Evolutionary conservation across 1,139 yeast genomes (phyloP).

Genomic region (Taiozyma onychis): DNA sequence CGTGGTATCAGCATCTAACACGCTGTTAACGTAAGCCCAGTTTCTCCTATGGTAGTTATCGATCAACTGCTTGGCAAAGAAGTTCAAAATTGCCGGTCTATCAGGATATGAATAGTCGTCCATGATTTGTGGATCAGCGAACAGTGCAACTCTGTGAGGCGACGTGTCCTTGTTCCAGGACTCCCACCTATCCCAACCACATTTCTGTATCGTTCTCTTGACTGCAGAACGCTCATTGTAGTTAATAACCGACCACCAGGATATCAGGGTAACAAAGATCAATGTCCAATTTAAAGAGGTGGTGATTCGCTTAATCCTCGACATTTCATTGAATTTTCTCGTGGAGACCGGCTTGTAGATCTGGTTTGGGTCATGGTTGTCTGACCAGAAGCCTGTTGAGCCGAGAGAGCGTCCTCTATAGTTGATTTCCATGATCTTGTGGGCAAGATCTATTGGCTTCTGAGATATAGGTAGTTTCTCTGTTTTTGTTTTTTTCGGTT

Average conservation of each 20-base stretch:
- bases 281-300: constrained; percentile 5
- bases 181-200: constrained; percentile 68
- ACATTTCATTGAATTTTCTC: not conserved
- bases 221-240: constrained; percentile 61
- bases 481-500: not conserved
- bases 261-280: constrained; percentile 6
- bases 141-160: constrained; percentile 61
- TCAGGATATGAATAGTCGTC: constrained; percentile 69
- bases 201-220: constrained; percentile 38
- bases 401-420: constrained; percentile 5
- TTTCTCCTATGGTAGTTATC: constrained; percentile 81
- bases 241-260: constrained; percentile 48
- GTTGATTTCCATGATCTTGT: constrained; percentile 7
- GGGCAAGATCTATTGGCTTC: not conserved
- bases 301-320: not conserved
- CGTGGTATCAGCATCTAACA: constrained; percentile 68
- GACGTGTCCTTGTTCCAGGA: constrained; percentile 33
- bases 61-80: constrained; percentile 37
- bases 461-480: not conserved
- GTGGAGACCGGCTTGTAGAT: constrained; percentile 2
- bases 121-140: constrained; percentile 92
- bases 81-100: constrained; percentile 41
- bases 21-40: constrained; percentile 53
- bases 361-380: not conserved
- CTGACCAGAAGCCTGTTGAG: not conserved